Evolutionary conservation across 106 monocot species (phyloP), one percentile per base, ranked within the genome.

Genomic region (Acanthochlamys bracteata): DNA sequence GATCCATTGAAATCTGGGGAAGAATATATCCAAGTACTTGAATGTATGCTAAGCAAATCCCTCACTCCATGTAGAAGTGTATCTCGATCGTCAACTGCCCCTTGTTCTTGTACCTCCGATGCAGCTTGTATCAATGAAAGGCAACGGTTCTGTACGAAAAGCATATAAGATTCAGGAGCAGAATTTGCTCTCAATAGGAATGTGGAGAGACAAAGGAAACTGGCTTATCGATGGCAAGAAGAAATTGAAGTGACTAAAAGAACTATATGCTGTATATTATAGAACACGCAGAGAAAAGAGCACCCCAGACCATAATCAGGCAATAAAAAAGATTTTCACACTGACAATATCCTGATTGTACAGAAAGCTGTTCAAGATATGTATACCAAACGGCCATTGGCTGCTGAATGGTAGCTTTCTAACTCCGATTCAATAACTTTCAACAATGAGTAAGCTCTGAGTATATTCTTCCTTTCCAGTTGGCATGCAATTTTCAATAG

Each of bases 61-160:
- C 88, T 79, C 22, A 98, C 85, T 72, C 81, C 80, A 74, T 98
- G 98, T 10, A 98, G 85, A 65, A 92, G 86, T 55, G 83, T 81
- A 77, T 98, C 98, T 22, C 80, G 78, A 53, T 98, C 98, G 77
- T 98, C 92, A 79, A 89, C 83, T 41, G 88, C 83, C 51, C 98
- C 98, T 79, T 92, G 92, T 57, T 98, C 98, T 81, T 81, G 83
- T 63, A 89, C 61, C 46, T 89, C 88, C 66, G 88, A 88, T 62
- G 85, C 83, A 73, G 83, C 78, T 77, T 83, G 92, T 75, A 76
- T 76, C 10, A 89, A 63, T 42, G 85, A 74, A 10, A 78, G 74
- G 65, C 78, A 91, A 42, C 81, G 84, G 42, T 75, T 84, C 94
- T 95, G 53, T 19, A 20, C n/a, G 39, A 16, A 54, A 11, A 53